A percentile compares a stretch with the other conserved stretches of the same genome.
These are phyloP conservation scores for Coriolopsis trogii DNA, from an alignment of 1,284 basidiomycete species.

Conservation along the genomic window DNA sequence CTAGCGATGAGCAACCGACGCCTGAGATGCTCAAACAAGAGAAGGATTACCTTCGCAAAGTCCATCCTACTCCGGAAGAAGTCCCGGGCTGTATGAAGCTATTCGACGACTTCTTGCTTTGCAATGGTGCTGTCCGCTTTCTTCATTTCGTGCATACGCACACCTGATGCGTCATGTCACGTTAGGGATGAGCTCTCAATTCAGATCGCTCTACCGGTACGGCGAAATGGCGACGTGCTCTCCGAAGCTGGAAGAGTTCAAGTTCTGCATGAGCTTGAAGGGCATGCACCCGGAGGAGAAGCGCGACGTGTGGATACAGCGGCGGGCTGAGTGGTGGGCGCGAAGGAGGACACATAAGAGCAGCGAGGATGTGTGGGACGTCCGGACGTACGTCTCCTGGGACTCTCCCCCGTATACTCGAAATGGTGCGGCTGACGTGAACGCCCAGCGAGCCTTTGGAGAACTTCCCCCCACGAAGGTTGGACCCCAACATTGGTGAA, in stretches of 20 bases:
- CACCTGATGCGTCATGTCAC: neutral
- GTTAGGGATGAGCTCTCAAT: constrained; percentile 78
- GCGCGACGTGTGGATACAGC: constrained; percentile 81
- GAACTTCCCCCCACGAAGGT: constrained; percentile 31
- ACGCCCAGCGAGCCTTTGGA: constrained; percentile 30
- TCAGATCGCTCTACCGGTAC: constrained; percentile 86
- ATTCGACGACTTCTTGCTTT: constrained; percentile 80
- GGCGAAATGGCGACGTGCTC: constrained; percentile 81
- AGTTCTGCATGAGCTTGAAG: constrained; percentile 91
- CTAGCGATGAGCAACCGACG: constrained; percentile 1
- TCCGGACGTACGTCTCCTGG: constrained; percentile 62
- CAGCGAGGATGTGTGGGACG: constrained; percentile 94
- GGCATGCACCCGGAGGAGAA: constrained; percentile 76
- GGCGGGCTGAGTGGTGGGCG: constrained; percentile 93
- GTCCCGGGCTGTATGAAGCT: constrained; percentile 80
- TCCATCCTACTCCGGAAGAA: constrained; percentile 78
- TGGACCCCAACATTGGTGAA: constrained; percentile 14
- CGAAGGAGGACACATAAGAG: constrained; percentile 71
- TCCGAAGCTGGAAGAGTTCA: constrained; percentile 89
- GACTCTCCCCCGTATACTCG: neutral
- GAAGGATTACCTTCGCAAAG: constrained; percentile 56
- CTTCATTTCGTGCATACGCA: neutral
- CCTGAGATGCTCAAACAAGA: constrained; percentile 56
- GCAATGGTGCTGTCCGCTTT: constrained; percentile 56
- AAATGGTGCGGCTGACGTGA: neutral